phyloP scores from a whole-genome alignment of 306 rosid genomes.

The Quercus mongolica region DNA sequence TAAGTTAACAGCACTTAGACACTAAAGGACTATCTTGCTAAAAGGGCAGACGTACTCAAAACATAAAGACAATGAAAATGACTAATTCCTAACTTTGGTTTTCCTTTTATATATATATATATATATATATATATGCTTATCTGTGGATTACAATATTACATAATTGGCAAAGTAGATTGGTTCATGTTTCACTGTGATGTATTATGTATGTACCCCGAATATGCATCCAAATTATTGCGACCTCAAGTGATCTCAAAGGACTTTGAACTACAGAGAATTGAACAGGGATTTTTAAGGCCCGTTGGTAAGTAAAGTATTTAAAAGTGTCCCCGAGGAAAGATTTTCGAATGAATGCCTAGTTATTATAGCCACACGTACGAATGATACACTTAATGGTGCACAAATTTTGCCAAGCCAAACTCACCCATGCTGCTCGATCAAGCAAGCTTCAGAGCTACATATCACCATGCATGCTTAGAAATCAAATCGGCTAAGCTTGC shows the following conservation, averaged over 20 bases:
- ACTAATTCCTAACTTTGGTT: constrained; percentile 40
- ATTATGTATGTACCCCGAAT: constrained; percentile 24
- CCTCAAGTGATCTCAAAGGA: constrained; percentile 24
- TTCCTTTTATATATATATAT: not conserved
- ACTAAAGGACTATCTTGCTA: constrained; percentile 2
- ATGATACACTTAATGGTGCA: not conserved
- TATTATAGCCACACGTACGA: not conserved
- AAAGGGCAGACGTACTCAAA: constrained; percentile 21
- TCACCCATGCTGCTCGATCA: not conserved
- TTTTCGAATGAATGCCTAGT: constrained; percentile 14
- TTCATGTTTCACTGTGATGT: constrained; percentile 15
- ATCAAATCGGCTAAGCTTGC: not conserved
- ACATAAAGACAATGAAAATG: constrained; percentile 38
- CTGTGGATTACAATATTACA: constrained; percentile 17
- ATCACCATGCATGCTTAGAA: not conserved
- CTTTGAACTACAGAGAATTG: not conserved
- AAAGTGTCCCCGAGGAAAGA: constrained; percentile 23
- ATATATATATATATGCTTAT: constrained; percentile 10
- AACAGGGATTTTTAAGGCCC: not conserved
- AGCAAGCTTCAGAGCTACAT: too few relatives aligned
- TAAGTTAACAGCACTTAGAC: constrained; percentile 25
- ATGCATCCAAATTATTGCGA: constrained; percentile 26
- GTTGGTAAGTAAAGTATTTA: constrained; percentile 5
- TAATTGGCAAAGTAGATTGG: not conserved
- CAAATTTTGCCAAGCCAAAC: constrained; percentile 16